Evolutionary conservation across 1,139 yeast species (phyloP), one percentile per base, ranked within the genome.

Genomic region (Taphrina pruni): DNA sequence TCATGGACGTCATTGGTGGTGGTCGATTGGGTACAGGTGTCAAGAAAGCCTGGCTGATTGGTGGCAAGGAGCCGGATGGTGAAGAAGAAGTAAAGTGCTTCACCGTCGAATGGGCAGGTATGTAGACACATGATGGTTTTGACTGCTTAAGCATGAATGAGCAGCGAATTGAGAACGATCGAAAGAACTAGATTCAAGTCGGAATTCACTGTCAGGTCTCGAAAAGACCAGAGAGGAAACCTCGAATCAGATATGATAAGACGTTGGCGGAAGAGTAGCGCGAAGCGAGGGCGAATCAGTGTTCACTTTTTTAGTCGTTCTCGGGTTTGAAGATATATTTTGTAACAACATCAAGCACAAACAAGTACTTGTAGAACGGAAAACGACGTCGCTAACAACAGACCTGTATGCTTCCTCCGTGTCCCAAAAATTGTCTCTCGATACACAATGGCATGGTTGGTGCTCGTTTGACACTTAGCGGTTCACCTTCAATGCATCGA

Each of bases 21-120:
- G 97, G 98, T 0, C 81, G 99, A 72, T 79, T 94, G 69, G 97
- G 97, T 0, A 92, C 98, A 0, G 88, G 95, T 0, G 98, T 94
- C 11, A 93, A 94, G 77, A 94, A 94, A 77, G 82, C 89, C 50
- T 89, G 92, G 89, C 85, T 90, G 9, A 78, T 93, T 6, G 86
- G 87, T 3, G 88, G 85, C 38, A 75, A 74, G 6, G 71, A 70
- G 11, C 71, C 71, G 14, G 75, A 73, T 20, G 32, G 32, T 26
- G 71, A 69, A 48, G 67, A 72, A 12, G 69, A 73, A 51, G 74
- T 74, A 9, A 70, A 14, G 81, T 83, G 70, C 20, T 89, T 85
- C 75, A 87, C 92, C 0, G 80, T 89, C 1, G 93, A 88, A 77
- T 89, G 95, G 96, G 88, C 94, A 0, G 94, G 94, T 0, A 89